Evolutionary conservation across 306 rosid genomes (phyloP), one percentile per base, ranked within the genome.

Genomic region (Castanea sativa): DNA sequence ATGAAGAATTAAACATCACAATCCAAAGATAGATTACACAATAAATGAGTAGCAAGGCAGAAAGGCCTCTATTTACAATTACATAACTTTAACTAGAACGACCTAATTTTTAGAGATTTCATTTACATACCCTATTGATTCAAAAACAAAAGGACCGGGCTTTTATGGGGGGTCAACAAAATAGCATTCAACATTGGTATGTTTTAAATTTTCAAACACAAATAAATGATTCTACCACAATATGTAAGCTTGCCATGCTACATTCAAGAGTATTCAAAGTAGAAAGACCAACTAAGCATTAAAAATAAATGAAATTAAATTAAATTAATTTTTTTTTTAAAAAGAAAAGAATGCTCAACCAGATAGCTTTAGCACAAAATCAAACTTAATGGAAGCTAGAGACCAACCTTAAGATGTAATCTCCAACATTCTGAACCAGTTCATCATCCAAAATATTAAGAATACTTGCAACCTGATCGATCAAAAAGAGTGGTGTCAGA

Each of bases 401-500:
- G 52, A 86, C 93, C 78, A 75, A 94, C 99, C 99, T 94, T 81
- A 80, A 51, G 57, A 94, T 91, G 90, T 83, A 94, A 78, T 84
- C 88, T 80, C 97, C 97, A 77, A 89, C 95, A 84, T 90, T 91
- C 68, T 76, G 87, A 82, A 89, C 81, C 81, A 94, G 87, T 51
- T 92, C 92, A 67, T 87, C 87, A 80, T 94, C 92, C 90, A 94
- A 87, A 82, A 92, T 89, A 85, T 92, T 94, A 90, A 94, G 76
- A 81, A 94, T 76, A 85, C 99, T 94, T 59, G 97, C 97, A 76
- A 87, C 97, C 99, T 92, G 91, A 38, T 68, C 83, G 71, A 67
- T 75, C 60, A 69, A 85, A 74, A 85, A 79, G 69, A 21, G 55
- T 9, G 13, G 29, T 68, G 82, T 80, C 76, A 49, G 35, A 71